Evolutionary conservation across 176 grass and related monocot species (phyloP).

Genomic region (Pontederia crassipes): DNA sequence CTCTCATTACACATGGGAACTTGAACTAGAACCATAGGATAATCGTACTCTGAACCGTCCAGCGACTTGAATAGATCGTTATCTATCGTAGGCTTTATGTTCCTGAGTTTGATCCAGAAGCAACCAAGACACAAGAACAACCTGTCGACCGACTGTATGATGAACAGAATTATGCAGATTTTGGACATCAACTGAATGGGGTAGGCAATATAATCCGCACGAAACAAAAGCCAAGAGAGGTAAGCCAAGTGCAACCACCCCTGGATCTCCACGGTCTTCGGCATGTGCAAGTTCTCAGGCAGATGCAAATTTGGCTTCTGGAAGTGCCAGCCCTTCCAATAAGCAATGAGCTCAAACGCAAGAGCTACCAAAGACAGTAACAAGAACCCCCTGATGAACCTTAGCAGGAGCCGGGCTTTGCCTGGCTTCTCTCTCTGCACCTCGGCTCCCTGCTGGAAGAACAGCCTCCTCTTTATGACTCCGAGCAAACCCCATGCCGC

Average conservation of each 20-base stretch:
- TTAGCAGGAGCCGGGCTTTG: conserved; percentile 33
- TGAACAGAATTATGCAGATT: conserved; percentile 49
- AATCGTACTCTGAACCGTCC: conserved; percentile 35
- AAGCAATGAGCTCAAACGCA: conserved; percentile 43
- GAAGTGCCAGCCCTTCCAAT: conserved; percentile 68
- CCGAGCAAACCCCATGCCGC: conserved; percentile 33
- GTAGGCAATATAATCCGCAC: conserved; percentile 40
- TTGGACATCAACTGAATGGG: conserved; percentile 49
- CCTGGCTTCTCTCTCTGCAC: conserved; percentile 5
- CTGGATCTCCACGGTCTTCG: conserved; percentile 42
- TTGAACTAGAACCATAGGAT: conserved; percentile 75
- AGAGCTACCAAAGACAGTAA: conserved; percentile 38
- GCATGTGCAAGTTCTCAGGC: conserved; percentile 29
- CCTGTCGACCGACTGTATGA: conserved; percentile 52
- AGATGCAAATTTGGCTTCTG: conserved; percentile 25
- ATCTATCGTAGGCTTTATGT: conserved; percentile 51
- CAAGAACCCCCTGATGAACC: conserved; percentile 50
- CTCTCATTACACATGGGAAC: conserved; percentile 82
- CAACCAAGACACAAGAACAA: conserved; percentile 53
- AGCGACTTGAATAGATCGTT: conserved; percentile 31
- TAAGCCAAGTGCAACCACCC: conserved; percentile 48
- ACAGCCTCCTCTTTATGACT: conserved; percentile 30
- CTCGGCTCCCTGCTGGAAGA: background rate
- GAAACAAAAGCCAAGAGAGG: conserved; percentile 52
- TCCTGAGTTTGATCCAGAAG: conserved; percentile 76